phyloP scores from a whole-genome alignment of 2,329 filamentous ascomycete genomes.

The Periconia macrospinosa region DNA sequence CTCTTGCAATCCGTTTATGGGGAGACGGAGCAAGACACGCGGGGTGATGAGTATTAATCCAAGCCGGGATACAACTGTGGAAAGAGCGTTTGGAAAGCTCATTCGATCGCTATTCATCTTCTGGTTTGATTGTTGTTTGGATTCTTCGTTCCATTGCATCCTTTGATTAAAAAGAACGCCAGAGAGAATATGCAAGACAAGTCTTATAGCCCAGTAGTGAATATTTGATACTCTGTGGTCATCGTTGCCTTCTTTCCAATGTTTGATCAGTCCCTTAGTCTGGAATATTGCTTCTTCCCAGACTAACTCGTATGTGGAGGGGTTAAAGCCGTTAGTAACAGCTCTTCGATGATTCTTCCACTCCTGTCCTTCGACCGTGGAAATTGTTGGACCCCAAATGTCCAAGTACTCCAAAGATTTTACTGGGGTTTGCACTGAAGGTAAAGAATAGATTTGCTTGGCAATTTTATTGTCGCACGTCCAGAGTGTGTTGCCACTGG shows the following conservation, averaged over 20 bases:
- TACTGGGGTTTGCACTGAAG: not conserved
- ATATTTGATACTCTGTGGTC: not conserved
- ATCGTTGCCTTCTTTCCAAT: not conserved
- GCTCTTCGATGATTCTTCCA: not conserved
- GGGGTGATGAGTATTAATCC: not conserved
- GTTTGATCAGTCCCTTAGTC: not conserved
- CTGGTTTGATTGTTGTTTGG: not conserved
- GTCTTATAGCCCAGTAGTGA: not conserved
- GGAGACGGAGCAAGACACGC: not conserved
- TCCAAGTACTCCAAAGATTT: not conserved
- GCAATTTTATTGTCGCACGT: constrained; percentile 2
- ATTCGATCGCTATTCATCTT: not conserved
- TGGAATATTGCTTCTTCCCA: not conserved
- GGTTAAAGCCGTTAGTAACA: not conserved
- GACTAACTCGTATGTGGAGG: not conserved
- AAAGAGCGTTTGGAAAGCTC: not conserved
- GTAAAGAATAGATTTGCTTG: not conserved
- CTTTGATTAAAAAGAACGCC: not conserved
- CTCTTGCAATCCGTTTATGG: not conserved
- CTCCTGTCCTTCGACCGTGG: not conserved
- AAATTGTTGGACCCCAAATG: constrained; percentile 1
- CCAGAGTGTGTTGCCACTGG: constrained; percentile 3
- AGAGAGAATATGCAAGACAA: not conserved
- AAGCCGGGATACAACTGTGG: not conserved
- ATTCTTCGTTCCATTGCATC: not conserved